Conservation (phyloP, 768 basidiomycete species). For the Dentipellis sp. region DNA sequence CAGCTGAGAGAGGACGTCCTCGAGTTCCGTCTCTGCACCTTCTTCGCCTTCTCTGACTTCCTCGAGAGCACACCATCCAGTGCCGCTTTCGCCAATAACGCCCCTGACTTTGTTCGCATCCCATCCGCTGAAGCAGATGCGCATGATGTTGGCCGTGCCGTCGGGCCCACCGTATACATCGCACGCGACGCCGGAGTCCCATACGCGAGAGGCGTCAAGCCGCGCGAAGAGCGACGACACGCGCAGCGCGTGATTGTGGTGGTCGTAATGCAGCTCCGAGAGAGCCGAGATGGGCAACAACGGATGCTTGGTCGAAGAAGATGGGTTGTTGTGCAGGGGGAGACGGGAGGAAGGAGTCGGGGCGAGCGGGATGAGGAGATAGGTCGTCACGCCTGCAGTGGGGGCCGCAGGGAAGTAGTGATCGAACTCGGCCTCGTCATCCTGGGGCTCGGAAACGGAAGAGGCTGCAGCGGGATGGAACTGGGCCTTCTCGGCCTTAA, state of each 20-base stretch:
- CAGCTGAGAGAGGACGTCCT: conserved; percentile 17
- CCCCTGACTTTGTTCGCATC: conserved; percentile 50
- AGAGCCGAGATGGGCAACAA: conserved; percentile 50
- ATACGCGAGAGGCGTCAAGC: conserved; percentile 60
- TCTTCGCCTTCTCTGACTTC: conserved; percentile 30
- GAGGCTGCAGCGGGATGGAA: conserved; percentile 16
- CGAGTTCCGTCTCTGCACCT: neutral
- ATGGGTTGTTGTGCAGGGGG: conserved; percentile 35
- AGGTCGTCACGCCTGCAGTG: conserved; percentile 41
- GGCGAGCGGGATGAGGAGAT: conserved; percentile 67
- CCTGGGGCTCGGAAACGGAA: conserved; percentile 20
- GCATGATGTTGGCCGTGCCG: conserved; percentile 49
- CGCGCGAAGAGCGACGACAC: conserved; percentile 63
- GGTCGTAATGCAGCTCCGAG: conserved; percentile 39
- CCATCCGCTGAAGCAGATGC: conserved; percentile 71
- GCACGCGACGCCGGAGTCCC: conserved; percentile 52
- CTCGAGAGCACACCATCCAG: conserved; percentile 69
- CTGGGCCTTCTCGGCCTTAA: conserved; percentile 13
- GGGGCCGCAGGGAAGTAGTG: conserved; percentile 47
- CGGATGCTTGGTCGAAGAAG: conserved; percentile 16
- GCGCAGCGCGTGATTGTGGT: conserved; percentile 49
- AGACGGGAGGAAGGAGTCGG: conserved; percentile 63
- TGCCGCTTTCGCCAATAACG: conserved; percentile 62
- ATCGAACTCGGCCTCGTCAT: conserved; percentile 35
- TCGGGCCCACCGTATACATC: conserved; percentile 55